Base-by-base conservation (phyloP, 129 eudicot genomes). In the Ambrosia trifida region DNA sequence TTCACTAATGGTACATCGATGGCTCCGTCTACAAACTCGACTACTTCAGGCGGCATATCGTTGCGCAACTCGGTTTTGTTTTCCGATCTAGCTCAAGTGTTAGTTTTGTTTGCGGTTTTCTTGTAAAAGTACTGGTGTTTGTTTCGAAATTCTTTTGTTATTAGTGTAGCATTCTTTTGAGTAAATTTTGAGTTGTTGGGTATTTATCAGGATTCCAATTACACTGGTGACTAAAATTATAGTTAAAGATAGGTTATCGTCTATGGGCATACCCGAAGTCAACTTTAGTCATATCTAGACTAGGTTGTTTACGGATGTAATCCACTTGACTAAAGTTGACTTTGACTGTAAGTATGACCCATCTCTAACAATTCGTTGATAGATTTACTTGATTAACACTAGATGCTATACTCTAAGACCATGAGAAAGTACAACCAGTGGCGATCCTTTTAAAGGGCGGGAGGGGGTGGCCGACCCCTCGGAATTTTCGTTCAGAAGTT, bases 21-120 rank as follows among this genome's bases (percentile, higher is more conserved):
- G 53, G 78, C 28, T 72, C 82, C 82, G 8, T 72, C 82, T 41
- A 32, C 63, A 7, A 78, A 78, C 47, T 72, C 69, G 20, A 78
- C 82, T 45, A 46, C 77, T 62, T 78, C 81, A 2, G 69, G 52
- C 10, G 9, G 82, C 33, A 14, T 54, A 43, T 53, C 50, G 18
- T 11, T 32, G 3, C 47, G 20, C 10, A 58, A 30, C 14, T 58
- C 64, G 31, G 11, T 28, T 58, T 12, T 40, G 6, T 28, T 58
- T 58, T 58, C 17, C 38, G 14, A 53, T 2, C 0, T 53, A 18
- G 32, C 8, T 56, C 35, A 11, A 56, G 41, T 9, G 41, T 58
- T 58, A 11, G 18, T 31, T 30, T 58, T 36, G 64, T 58, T 20
- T 33, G 24, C 24, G 16, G 54, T 18, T 0, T 72, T 78, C 69